phyloP scores from a whole-genome alignment of 2,329 filamentous ascomycete genomes.

The Ophiognomonia clavigignenti-juglandacearum region DNA sequence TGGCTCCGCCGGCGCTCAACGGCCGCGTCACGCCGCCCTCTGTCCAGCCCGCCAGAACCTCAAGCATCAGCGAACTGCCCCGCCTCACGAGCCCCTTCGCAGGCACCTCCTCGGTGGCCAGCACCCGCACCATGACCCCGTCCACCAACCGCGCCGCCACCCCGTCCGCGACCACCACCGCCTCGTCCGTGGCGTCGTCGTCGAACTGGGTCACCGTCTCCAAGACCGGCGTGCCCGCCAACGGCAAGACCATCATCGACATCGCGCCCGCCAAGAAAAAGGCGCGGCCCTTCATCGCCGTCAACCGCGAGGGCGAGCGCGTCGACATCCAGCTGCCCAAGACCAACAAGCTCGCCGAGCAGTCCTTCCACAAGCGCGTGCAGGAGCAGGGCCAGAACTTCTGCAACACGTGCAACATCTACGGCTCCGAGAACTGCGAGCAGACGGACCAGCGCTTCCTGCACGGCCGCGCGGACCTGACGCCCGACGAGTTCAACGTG shows the following conservation, averaged over 20 bases:
- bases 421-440: not conserved
- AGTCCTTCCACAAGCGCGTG: slow-evolving; percentile 18
- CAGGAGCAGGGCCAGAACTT: slow-evolving; percentile 19
- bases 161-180: not conserved
- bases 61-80: not conserved
- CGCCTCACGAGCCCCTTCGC: not conserved
- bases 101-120: not conserved
- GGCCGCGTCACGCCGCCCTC: not conserved
- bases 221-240: slow-evolving; percentile 4
- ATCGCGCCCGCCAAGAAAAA: slow-evolving; percentile 22
- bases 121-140: too few relatives aligned
- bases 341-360: slow-evolving; percentile 17
- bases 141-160: too few relatives aligned
- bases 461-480: slow-evolving; percentile 6
- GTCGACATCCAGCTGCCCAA: slow-evolving; percentile 25
- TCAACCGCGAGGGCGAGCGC: slow-evolving; percentile 28
- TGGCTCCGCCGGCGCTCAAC: not conserved
- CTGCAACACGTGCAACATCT: slow-evolving; percentile 22
- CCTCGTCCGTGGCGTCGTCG: not conserved
- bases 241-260: slow-evolving; percentile 22
- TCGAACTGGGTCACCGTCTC: slow-evolving; percentile 21
- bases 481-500: slow-evolving; percentile 17
- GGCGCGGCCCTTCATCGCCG: slow-evolving; percentile 19
- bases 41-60: too few relatives aligned
- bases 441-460: slow-evolving; percentile 16